phyloP scores from a whole-genome alignment of 169 alveolate species.

The Babesia microti region DNA sequence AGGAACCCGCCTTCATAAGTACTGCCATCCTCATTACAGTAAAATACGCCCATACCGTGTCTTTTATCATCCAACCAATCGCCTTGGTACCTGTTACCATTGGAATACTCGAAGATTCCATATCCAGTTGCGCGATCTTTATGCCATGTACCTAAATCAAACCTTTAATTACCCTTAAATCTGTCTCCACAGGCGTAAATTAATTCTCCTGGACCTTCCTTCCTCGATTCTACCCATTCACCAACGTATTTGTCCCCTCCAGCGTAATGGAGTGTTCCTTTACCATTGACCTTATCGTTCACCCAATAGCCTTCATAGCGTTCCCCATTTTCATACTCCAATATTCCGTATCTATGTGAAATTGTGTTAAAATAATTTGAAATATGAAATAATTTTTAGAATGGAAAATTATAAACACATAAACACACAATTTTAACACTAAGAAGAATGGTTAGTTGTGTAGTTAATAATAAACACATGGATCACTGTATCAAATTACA shows the following conservation, averaged over 20 bases:
- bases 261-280: conserved; percentile 77
- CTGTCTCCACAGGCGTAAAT: conserved; percentile 83
- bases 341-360: conserved; percentile 55
- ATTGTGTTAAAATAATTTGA: background rate
- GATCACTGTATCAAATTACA: too few species aligned
- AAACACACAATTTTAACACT: too few species aligned
- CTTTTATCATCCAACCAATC: conserved; percentile 83
- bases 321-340: conserved; percentile 79
- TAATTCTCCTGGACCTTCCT: conserved; percentile 88
- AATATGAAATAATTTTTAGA: background rate
- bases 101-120: conserved; percentile 78
- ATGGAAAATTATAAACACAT: too few species aligned
- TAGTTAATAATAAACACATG: too few species aligned
- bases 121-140: conserved; percentile 91
- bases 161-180: conserved; percentile 46
- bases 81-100: conserved; percentile 86
- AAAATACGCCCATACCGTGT: conserved; percentile 75
- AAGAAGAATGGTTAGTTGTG: too few species aligned
- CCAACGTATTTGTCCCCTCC: conserved; percentile 86
- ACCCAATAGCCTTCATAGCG: conserved; percentile 87
- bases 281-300: conserved; percentile 83
- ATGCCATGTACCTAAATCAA: conserved; percentile 76
- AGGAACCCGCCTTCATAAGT: conserved; percentile 79
- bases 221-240: conserved; percentile 84
- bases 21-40: conserved; percentile 77